A percentile compares a stretch with the other conserved stretches of the same genome.
phyloP scores from a whole-genome alignment of 345 rosid genomes.

The Mallotus nudiflorus region DNA sequence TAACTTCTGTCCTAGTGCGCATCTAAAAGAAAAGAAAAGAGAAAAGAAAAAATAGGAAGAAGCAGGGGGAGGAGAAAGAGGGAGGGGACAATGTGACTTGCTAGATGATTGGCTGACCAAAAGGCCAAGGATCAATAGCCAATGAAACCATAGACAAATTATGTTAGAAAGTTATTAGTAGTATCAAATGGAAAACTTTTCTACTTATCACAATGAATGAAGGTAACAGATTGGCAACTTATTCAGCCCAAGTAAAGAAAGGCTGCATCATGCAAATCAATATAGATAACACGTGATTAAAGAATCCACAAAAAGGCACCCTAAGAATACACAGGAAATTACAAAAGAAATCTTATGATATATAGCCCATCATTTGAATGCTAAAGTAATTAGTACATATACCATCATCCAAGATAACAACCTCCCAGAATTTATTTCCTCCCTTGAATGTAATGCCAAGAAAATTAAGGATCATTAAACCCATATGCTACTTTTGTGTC shows the following conservation, averaged over 20 bases:
- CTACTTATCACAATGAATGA: not conserved
- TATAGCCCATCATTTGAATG: slow-evolving; percentile 26
- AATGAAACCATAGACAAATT: no score
- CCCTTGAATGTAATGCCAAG: slow-evolving; percentile 36
- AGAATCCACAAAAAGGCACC: slow-evolving; percentile 12
- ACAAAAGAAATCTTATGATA: slow-evolving; percentile 19
- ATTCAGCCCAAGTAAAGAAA: no score
- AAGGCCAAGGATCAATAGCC: no score
- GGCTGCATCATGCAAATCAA: not conserved
- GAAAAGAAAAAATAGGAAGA: no score
- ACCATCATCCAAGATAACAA: slow-evolving; percentile 37
- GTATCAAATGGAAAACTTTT: not conserved
- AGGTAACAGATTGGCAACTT: not conserved
- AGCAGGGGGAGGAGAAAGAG: not conserved
- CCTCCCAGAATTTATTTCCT: slow-evolving; percentile 43
- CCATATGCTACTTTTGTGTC: slow-evolving; percentile 41
- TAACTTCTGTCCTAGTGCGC: not conserved
- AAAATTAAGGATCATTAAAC: slow-evolving; percentile 40
- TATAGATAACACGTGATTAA: not conserved
- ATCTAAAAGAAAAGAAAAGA: no score
- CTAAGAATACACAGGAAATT: slow-evolving; percentile 22
- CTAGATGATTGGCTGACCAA: not conserved
- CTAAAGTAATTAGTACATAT: slow-evolving; percentile 46
- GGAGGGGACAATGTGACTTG: not conserved
- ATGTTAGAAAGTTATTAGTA: not conserved